Evolutionary conservation across 257 asterid genomes (phyloP).

Genomic region (Nicotiana undulata): DNA sequence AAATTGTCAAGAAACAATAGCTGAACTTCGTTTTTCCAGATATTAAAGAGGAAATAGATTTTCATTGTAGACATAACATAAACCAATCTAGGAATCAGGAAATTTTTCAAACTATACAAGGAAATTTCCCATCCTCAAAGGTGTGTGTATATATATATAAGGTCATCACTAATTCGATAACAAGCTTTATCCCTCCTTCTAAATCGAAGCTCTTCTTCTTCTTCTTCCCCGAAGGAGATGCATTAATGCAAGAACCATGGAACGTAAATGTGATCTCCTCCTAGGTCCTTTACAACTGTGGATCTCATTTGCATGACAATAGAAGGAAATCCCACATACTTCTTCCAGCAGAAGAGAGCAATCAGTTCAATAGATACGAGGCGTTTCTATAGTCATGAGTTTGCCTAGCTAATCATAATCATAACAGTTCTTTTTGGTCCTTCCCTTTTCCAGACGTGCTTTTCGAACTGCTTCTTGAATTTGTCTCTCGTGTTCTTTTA

Average conservation of each 20-base stretch:
- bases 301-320: conserved; percentile 1
- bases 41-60: neutral
- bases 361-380: conserved; percentile 1
- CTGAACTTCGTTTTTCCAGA: neutral
- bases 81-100: conserved; percentile 4
- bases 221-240: neutral
- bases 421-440: conserved; percentile 22
- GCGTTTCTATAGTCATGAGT: neutral
- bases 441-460: conserved; percentile 34
- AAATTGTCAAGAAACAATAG: neutral
- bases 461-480: conserved; percentile 51
- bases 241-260: neutral
- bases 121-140: neutral
- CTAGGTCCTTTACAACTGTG: neutral
- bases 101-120: conserved; percentile 1
- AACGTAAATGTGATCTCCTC: neutral
- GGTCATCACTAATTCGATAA: neutral
- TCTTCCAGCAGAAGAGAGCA: neutral
- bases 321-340: neutral
- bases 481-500: conserved; percentile 51
- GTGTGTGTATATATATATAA: neutral
- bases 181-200: conserved; percentile 1
- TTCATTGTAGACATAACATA: neutral
- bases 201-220: no score
- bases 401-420: conserved; percentile 1